Percentiles rank a stretch among this genome's conserved stretches.
phyloP scores from a whole-genome alignment of 2,329 filamentous ascomycete genomes.

The Ploettnerulaceae sp. region DNA sequence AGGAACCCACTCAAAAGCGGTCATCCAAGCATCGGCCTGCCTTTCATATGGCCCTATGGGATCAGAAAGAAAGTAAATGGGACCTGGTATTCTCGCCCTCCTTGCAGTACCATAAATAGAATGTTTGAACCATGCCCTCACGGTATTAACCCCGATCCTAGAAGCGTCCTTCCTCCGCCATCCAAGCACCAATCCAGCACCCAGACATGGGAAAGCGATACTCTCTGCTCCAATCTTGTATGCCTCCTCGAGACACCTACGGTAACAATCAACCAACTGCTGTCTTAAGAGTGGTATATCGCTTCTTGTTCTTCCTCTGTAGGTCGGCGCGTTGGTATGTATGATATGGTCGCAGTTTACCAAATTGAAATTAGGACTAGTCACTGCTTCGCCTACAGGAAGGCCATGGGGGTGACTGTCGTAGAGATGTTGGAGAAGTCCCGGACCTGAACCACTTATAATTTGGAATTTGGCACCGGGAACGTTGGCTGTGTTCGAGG shows the following conservation, averaged over 20 bases:
- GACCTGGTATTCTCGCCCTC: conserved; percentile 6
- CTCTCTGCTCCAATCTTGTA: conserved; percentile 2
- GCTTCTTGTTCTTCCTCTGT: background rate
- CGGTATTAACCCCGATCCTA: conserved; percentile 5
- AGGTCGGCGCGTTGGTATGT: conserved; percentile 13
- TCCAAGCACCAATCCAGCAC: conserved; percentile 4
- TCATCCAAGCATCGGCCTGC: conserved; percentile 8
- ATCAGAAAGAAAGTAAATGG: conserved; percentile 10
- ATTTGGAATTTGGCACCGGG: conserved; percentile 2
- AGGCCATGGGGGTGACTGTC: background rate
- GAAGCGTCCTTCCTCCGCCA: conserved; percentile 8
- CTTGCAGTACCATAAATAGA: conserved; percentile 1
- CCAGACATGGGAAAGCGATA: conserved; percentile 12
- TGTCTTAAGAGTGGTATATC: conserved; percentile 10
- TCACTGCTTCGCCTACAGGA: conserved; percentile 8
- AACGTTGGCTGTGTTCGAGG: background rate
- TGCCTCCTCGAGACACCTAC: conserved; percentile 14
- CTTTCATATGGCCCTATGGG: conserved; percentile 4
- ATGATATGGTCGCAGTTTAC: conserved; percentile 10
- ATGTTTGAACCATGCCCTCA: conserved; percentile 16
- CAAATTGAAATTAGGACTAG: conserved; percentile 6
- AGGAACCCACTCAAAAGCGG: conserved; percentile 14
- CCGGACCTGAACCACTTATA: background rate
- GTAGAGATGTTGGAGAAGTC: background rate
- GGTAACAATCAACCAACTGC: conserved; percentile 15